These are phyloP conservation scores for Cutaneotrichosporon cavernicola DNA, from an alignment of 1,284 basidiomycete genomes.

Conservation along the genomic window DNA sequence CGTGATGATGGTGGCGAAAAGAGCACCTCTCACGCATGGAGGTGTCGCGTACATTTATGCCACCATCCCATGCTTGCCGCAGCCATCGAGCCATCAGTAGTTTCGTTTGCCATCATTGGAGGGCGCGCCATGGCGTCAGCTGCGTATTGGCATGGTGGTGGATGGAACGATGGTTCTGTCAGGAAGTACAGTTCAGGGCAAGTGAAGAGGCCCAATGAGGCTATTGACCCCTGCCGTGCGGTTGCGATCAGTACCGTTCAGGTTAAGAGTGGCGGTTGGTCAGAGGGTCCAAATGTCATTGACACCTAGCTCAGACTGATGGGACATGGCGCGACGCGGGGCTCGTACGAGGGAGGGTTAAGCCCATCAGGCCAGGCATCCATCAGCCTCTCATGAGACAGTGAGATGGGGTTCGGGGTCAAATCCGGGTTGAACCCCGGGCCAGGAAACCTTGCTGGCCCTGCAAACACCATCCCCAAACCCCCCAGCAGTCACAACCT, in stretches of 20 bases:
- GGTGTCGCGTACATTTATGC: background rate
- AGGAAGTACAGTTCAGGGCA: background rate
- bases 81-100: background rate
- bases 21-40: background rate
- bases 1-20: background rate
- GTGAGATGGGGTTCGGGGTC: too few relatives aligned
- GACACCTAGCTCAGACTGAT: too few relatives aligned
- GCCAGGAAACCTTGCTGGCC: background rate
- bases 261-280: too few relatives aligned
- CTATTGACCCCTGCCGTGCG: too few relatives aligned
- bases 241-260: too few relatives aligned
- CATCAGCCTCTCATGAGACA: too few relatives aligned
- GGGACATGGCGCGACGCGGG: background rate
- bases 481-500: background rate
- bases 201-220: too few relatives aligned
- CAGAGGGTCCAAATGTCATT: too few relatives aligned
- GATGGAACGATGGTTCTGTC: background rate
- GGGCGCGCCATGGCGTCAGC: background rate
- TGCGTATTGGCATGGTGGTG: background rate
- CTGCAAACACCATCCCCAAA: background rate
- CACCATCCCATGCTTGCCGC: background rate
- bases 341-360: background rate
- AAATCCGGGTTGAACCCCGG: background rate
- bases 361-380: too few relatives aligned
- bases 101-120: background rate